Percentiles rank a stretch among this genome's conserved stretches.
Conservation (phyloP, 768 basidiomycete species). For the Tricholoma saponaceum region DNA sequence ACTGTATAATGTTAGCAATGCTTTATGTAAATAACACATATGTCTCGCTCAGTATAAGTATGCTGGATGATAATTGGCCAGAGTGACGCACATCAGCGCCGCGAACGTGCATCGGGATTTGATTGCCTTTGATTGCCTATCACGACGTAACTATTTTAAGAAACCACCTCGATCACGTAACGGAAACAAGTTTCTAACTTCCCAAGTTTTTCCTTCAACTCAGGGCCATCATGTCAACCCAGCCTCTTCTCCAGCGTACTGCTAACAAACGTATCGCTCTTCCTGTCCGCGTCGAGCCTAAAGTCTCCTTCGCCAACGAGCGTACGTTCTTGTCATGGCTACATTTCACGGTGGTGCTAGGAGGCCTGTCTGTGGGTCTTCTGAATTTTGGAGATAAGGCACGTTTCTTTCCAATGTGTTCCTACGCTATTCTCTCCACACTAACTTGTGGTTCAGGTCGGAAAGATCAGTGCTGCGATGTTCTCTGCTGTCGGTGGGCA, state of each 20-base stretch:
- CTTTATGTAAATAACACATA: background rate
- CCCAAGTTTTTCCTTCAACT: slow-evolving; percentile 6
- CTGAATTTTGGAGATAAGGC: slow-evolving; percentile 98
- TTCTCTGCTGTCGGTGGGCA: slow-evolving; percentile 86
- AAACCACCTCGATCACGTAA: background rate
- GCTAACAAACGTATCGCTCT: slow-evolving; percentile 95
- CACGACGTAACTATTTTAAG: background rate
- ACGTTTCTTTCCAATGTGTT: slow-evolving; percentile 14
- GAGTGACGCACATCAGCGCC: too few relatives aligned
- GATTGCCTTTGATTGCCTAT: background rate
- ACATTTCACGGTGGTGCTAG: slow-evolving; percentile 96
- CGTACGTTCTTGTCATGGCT: slow-evolving; percentile 98
- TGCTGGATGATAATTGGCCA: too few relatives aligned
- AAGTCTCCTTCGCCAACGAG: slow-evolving; percentile 93
- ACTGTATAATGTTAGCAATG: background rate
- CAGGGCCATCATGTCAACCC: slow-evolving; percentile 84
- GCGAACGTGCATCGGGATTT: background rate
- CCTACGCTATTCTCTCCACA: background rate
- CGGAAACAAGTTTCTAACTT: background rate
- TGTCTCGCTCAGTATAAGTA: background rate
- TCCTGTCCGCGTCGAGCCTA: slow-evolving; percentile 91
- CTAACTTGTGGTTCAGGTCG: slow-evolving; percentile 51
- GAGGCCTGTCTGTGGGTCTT: slow-evolving; percentile 91
- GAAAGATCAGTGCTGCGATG: slow-evolving; percentile 94
- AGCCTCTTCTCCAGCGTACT: slow-evolving; percentile 94